Percentiles rank a stretch among this genome's conserved stretches.
Conservation (phyloP, 2,329 filamentous ascomycete genomes). For the Cladosporium halotolerans region DNA sequence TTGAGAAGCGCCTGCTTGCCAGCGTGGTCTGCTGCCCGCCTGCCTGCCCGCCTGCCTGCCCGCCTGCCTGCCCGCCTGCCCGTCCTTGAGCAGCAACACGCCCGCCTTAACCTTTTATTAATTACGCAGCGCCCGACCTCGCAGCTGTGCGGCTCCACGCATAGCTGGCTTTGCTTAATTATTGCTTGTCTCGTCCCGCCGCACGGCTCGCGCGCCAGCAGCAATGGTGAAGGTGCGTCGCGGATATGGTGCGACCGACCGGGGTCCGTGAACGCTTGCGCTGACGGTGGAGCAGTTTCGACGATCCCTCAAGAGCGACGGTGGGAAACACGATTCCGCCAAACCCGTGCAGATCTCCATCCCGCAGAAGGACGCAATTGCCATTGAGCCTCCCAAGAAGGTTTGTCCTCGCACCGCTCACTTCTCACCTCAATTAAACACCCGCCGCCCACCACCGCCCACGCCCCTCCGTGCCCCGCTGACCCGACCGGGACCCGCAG, state of each 20-base stretch:
- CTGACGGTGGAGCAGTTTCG: slow-evolving; percentile 48
- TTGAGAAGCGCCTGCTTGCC: too few relatives aligned
- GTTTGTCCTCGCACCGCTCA: slow-evolving; percentile 41
- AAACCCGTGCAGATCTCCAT: slow-evolving; percentile 69
- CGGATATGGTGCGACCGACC: neutral
- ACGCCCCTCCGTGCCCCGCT: neutral
- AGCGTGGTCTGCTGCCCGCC: neutral
- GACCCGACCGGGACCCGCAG: slow-evolving; percentile 40
- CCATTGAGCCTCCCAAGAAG: slow-evolving; percentile 90
- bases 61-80: neutral
- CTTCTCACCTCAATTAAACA: neutral
- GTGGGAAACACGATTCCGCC: slow-evolving; percentile 53
- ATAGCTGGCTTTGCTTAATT: slow-evolving; percentile 6
- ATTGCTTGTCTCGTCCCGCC: neutral
- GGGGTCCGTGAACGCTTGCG: neutral
- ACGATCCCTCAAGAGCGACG: slow-evolving; percentile 80
- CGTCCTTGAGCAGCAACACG: too few relatives aligned
- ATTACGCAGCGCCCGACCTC: too few relatives aligned
- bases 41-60: neutral
- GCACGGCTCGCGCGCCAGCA: slow-evolving; percentile 2
- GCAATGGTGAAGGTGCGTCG: slow-evolving; percentile 18
- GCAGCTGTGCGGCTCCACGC: neutral
- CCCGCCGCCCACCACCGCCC: neutral
- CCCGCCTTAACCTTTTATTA: too few relatives aligned
- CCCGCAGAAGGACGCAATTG: slow-evolving; percentile 75